Percentiles rank a stretch among this genome's conserved stretches.
Evolutionary conservation across 129 eudicot genomes (phyloP).

Genomic region (Saposhnikovia divaricata): DNA sequence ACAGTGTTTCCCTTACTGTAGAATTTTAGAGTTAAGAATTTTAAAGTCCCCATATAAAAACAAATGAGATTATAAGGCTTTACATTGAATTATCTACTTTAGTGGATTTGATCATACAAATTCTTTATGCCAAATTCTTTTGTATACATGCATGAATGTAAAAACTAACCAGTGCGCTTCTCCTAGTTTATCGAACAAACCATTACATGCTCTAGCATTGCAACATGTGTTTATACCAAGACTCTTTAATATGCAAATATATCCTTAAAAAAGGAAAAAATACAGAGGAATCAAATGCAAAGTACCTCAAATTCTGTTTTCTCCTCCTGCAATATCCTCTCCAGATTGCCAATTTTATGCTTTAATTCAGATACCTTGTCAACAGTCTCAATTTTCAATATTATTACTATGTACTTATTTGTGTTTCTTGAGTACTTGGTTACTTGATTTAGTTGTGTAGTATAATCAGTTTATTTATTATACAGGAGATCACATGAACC

Average conservation of each 20-base stretch:
- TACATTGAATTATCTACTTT: background rate
- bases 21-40: background rate
- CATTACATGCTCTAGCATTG: background rate
- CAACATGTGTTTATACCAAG: background rate
- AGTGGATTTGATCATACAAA: too few species aligned
- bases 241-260: background rate
- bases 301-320: constrained; percentile 48
- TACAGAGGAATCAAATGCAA: background rate
- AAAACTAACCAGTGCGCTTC: background rate
- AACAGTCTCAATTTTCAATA: constrained; percentile 2
- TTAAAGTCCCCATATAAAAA: background rate
- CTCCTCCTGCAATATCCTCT: constrained; percentile 30
- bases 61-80: background rate
- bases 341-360: constrained; percentile 24
- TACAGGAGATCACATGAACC: too few species aligned
- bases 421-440: too few species aligned
- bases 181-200: background rate
- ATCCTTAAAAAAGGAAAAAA: background rate
- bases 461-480: too few species aligned
- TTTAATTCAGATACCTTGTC: constrained; percentile 14
- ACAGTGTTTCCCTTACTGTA: background rate
- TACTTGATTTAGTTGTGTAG: too few species aligned
- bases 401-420: too few species aligned
- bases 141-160: background rate
- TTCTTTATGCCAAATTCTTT: background rate